A percentile compares a stretch with the other conserved stretches of the same genome.
Conservation (phyloP, 208 protist genomes). For the Leptomonas pyrrhocoris region DNA sequence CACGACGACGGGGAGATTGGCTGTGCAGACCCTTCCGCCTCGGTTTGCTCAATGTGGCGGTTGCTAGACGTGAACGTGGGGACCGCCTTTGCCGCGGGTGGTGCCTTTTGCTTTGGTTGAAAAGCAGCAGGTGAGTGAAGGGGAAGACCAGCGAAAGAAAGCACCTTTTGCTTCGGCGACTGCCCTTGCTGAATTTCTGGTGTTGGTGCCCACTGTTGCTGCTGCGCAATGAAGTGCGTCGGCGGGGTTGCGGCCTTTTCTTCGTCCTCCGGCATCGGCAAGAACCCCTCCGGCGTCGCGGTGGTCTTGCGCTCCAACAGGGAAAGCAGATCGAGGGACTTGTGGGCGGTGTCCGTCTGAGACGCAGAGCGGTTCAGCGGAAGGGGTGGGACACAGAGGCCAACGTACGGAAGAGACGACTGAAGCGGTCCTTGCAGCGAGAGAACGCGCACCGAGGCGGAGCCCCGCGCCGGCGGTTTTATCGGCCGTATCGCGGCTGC, state of each 20-base stretch:
- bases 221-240: not conserved
- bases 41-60: too few relatives aligned
- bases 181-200: not conserved
- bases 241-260: not conserved
- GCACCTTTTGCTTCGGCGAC: not conserved
- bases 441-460: conserved; percentile 5
- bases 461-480: not conserved
- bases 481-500: not conserved
- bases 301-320: conserved; percentile 15
- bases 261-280: not conserved
- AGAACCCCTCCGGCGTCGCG: conserved; percentile 6
- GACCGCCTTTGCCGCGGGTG: not conserved
- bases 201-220: not conserved
- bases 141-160: conserved; percentile 10
- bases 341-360: conserved; percentile 4
- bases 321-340: conserved; percentile 13
- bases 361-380: conserved; percentile 4
- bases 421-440: not conserved
- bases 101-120: not conserved
- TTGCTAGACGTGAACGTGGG: too few relatives aligned
- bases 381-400: not conserved
- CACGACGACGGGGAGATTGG: too few relatives aligned
- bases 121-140: conserved; percentile 3
- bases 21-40: too few relatives aligned
- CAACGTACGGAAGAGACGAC: not conserved